Conservation (phyloP, 2,329 filamentous ascomycete genomes). For the Chaetoscypha palmicola region DNA sequence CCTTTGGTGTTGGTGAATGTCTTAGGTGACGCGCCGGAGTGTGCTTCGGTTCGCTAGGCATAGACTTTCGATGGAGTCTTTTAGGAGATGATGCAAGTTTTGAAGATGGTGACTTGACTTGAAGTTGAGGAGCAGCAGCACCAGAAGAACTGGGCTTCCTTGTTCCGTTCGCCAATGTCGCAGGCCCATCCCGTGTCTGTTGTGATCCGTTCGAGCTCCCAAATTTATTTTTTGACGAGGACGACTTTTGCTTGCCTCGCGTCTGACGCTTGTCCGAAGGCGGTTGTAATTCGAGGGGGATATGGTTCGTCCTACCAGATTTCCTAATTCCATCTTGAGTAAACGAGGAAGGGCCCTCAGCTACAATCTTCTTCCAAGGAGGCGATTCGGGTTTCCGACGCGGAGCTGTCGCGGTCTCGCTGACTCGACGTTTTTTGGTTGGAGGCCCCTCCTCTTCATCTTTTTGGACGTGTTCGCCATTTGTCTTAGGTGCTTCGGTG, state of each 20-base stretch:
- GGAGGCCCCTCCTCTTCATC: slow-evolving; percentile 42
- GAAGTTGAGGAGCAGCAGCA: slow-evolving; percentile 14
- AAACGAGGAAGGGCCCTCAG: slow-evolving; percentile 83
- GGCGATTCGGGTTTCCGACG: slow-evolving; percentile 61
- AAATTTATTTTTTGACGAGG: slow-evolving; percentile 24
- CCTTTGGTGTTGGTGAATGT: slow-evolving; percentile 16
- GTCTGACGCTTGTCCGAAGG: slow-evolving; percentile 46
- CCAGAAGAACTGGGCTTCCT: slow-evolving; percentile 19
- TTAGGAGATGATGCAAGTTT: slow-evolving; percentile 26
- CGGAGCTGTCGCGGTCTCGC: slow-evolving; percentile 39
- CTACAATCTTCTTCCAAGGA: slow-evolving; percentile 83
- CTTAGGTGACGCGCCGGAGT: slow-evolving; percentile 24
- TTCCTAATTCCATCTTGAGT: slow-evolving; percentile 64
- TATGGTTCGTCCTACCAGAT: slow-evolving; percentile 54
- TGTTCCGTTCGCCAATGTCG: slow-evolving; percentile 17
- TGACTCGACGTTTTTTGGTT: slow-evolving; percentile 59
- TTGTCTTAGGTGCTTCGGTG: slow-evolving; percentile 26
- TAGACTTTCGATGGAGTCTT: slow-evolving; percentile 25
- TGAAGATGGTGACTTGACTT: slow-evolving; percentile 15
- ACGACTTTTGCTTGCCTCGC: slow-evolving; percentile 37
- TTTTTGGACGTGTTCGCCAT: slow-evolving; percentile 26
- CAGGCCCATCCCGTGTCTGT: slow-evolving; percentile 15
- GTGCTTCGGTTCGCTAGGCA: slow-evolving; percentile 21
- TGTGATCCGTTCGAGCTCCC: slow-evolving; percentile 19
- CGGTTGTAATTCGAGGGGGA: slow-evolving; percentile 47